phyloP scores from a whole-genome alignment of 306 rosid species.

The Casuarina glauca region DNA sequence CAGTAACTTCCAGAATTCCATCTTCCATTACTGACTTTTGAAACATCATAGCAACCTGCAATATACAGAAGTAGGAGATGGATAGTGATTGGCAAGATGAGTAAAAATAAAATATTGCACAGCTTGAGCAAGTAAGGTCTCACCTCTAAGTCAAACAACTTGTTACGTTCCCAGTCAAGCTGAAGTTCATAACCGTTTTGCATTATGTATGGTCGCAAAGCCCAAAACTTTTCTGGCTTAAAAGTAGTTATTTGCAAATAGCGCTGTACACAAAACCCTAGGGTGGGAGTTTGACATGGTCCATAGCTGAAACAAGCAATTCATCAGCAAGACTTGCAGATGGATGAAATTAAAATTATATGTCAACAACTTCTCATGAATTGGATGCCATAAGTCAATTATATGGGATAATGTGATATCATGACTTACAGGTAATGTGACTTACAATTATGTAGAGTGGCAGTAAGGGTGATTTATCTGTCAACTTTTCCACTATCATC shows the following conservation, averaged over 20 bases:
- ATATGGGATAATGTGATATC: not conserved
- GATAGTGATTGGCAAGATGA: constrained; percentile 13
- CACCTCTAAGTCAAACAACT: constrained; percentile 80
- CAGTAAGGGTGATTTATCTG: too few species aligned
- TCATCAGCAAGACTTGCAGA: constrained; percentile 32
- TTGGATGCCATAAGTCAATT: not conserved
- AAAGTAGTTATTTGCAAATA: constrained; percentile 88
- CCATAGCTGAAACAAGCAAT: constrained; percentile 80
- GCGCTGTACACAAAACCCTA: constrained; percentile 95
- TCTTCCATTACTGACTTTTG: constrained; percentile 69
- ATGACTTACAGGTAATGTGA: too few species aligned
- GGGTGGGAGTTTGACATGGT: constrained; percentile 97
- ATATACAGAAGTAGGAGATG: constrained; percentile 27
- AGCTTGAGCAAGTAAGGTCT: constrained; percentile 30
- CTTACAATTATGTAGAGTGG: too few species aligned
- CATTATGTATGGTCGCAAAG: constrained; percentile 68
- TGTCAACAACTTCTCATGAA: not conserved
- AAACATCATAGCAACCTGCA: constrained; percentile 85
- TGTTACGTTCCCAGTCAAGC: constrained; percentile 94
- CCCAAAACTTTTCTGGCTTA: constrained; percentile 95
- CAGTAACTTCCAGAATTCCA: constrained; percentile 70
- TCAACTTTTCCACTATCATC: too few species aligned
- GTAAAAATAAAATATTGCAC: constrained; percentile 15
- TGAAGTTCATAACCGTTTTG: constrained; percentile 82
- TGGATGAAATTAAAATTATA: constrained; percentile 17